Evolutionary conservation across 768 basidiomycete genomes (phyloP).

Genomic region (Pisolithus orientalis): DNA sequence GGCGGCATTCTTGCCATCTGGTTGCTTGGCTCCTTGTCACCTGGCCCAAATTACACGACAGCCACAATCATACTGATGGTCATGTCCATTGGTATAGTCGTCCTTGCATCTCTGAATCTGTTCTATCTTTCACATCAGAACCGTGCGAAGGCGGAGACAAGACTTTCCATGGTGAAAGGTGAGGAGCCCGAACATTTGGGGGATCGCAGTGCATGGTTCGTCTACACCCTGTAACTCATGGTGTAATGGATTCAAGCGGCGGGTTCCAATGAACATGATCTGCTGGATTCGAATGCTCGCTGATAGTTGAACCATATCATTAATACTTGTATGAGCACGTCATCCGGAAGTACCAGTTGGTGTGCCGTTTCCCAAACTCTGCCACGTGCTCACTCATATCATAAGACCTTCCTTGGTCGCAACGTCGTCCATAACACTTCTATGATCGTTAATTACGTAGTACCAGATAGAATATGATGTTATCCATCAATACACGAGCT

Average conservation of each 20-base stretch:
- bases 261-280: too few species aligned
- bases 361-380: too few species aligned
- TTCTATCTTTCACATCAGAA: slow-evolving; percentile 39
- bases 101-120: slow-evolving; percentile 33
- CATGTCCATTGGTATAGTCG: slow-evolving; percentile 34
- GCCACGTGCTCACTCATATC: too few species aligned
- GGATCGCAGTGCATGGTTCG: slow-evolving; percentile 49
- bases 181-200: slow-evolving; percentile 40
- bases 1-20: slow-evolving; percentile 59
- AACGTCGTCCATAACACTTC: too few species aligned
- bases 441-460: too few species aligned
- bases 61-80: slow-evolving; percentile 35
- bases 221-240: slow-evolving; percentile 36
- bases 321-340: too few species aligned
- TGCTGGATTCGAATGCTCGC: too few species aligned
- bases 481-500: too few species aligned
- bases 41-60: slow-evolving; percentile 42
- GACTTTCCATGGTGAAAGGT: slow-evolving; percentile 23
- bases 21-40: slow-evolving; percentile 46
- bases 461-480: too few species aligned
- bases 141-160: slow-evolving; percentile 35
- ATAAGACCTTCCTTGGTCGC: too few species aligned
- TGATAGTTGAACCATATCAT: too few species aligned
- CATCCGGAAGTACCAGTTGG: too few species aligned
- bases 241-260: background rate